Evolutionary conservation across 345 rosid genomes (phyloP).

Genomic region (Combretum micranthum): DNA sequence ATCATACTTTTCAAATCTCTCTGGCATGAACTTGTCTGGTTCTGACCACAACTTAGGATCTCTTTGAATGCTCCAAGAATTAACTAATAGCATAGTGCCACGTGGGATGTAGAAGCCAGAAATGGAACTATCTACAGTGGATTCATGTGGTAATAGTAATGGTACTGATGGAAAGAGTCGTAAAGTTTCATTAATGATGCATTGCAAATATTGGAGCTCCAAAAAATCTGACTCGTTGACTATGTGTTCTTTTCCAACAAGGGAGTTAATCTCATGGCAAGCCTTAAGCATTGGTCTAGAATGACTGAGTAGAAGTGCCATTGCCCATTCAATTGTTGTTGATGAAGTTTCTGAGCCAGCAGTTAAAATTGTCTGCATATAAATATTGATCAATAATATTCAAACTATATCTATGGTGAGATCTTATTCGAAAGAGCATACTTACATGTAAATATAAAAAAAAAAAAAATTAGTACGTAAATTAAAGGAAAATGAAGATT

Average conservation of each 20-base stretch:
- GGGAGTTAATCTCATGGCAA: slow-evolving; percentile 10
- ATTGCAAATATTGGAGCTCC: slow-evolving; percentile 7
- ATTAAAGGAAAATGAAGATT: no score
- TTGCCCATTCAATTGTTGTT: slow-evolving; percentile 5
- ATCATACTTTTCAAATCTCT: slow-evolving; percentile 9
- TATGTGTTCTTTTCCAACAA: slow-evolving; percentile 4
- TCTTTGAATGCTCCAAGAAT: slow-evolving; percentile 21
- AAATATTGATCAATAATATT: background rate
- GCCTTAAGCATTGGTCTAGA: no score
- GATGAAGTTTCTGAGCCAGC: slow-evolving; percentile 10
- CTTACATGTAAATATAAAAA: no score
- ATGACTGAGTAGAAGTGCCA: slow-evolving; percentile 9
- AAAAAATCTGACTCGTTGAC: slow-evolving; percentile 4
- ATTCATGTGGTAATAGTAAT: slow-evolving; percentile 11
- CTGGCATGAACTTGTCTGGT: slow-evolving; percentile 9
- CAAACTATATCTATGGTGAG: background rate
- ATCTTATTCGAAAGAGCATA: no score
- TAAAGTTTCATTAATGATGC: slow-evolving; percentile 13
- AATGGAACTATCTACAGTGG: slow-evolving; percentile 14
- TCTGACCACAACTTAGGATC: slow-evolving; percentile 16
- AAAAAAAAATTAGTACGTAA: no score
- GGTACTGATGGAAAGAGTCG: no score
- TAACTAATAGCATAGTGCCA: slow-evolving; percentile 27
- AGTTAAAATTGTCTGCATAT: background rate
- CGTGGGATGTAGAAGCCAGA: slow-evolving; percentile 18